These are phyloP conservation scores for Colletotrichum karsti DNA, from an alignment of 2,329 filamentous ascomycete genomes.

Conservation along the genomic window DNA sequence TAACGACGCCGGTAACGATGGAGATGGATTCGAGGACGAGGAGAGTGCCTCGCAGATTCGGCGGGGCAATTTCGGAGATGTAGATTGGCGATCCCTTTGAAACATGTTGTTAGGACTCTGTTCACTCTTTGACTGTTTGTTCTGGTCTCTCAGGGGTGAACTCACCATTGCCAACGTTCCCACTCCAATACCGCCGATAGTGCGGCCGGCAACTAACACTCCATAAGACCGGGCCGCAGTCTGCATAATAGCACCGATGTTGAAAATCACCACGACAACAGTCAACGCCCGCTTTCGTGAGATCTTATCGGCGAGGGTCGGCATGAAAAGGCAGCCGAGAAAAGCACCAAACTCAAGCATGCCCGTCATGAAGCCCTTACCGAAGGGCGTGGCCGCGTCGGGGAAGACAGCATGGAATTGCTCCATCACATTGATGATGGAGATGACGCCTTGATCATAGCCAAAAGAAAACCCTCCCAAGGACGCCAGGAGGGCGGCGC, in stretches of 20 bases:
- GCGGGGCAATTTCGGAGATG: slow-evolving; percentile 45
- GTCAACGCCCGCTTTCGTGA: slow-evolving; percentile 52
- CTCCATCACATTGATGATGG: slow-evolving; percentile 53
- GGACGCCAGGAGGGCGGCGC: slow-evolving; percentile 44
- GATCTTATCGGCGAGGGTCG: slow-evolving; percentile 48
- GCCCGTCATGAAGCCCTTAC: slow-evolving; percentile 45
- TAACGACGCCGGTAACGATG: slow-evolving; percentile 59
- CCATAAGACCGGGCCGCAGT: slow-evolving; percentile 37
- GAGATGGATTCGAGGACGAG: slow-evolving; percentile 60
- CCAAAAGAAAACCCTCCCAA: slow-evolving; percentile 44
- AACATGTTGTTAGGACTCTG: not conserved
- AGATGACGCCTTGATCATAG: slow-evolving; percentile 47
- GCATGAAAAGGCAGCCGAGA: slow-evolving; percentile 43
- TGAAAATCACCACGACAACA: slow-evolving; percentile 47
- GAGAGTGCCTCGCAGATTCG: slow-evolving; percentile 47
- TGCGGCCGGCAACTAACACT: slow-evolving; percentile 36
- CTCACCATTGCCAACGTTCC: slow-evolving; percentile 38
- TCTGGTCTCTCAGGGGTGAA: not conserved
- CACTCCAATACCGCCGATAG: slow-evolving; percentile 41
- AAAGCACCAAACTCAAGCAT: slow-evolving; percentile 52
- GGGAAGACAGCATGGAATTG: slow-evolving; percentile 52
- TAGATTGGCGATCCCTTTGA: slow-evolving; percentile 35
- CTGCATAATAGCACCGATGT: slow-evolving; percentile 51
- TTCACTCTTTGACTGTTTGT: not conserved
- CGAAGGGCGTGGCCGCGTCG: slow-evolving; percentile 33